Conservation (phyloP, 805 yeast genomes). For the Kazachstania taianensis region DNA sequence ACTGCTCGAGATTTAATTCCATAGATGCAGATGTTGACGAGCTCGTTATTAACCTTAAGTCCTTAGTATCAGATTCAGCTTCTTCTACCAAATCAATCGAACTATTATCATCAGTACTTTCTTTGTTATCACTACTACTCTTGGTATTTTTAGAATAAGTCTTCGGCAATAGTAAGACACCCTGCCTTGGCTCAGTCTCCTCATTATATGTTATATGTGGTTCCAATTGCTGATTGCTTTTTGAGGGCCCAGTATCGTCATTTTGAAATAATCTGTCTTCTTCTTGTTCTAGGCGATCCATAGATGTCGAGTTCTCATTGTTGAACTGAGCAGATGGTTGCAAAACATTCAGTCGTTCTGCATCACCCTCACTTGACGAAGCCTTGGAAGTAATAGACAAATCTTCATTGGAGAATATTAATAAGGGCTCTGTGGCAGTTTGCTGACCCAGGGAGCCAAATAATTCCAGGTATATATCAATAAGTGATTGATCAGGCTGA, state of each 20-base stretch:
- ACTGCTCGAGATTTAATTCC: not conserved
- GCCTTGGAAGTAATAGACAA: slow-evolving; percentile 1
- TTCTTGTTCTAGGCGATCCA: not conserved
- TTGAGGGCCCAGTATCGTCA: slow-evolving; percentile 1
- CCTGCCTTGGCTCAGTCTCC: slow-evolving; percentile 24
- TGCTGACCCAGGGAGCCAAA: slow-evolving; percentile 22
- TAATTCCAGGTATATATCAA: slow-evolving; percentile 17
- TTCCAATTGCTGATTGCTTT: not conserved
- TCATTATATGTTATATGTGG: not conserved
- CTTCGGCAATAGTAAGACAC: slow-evolving; percentile 24
- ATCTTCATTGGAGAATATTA: slow-evolving; percentile 12
- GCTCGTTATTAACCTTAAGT: slow-evolving; percentile 1
- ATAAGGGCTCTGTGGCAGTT: slow-evolving; percentile 18
- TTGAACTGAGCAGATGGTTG: not conserved
- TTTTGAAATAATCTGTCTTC: slow-evolving; percentile 17
- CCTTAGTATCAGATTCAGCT: too few relatives aligned
- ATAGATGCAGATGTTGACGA: slow-evolving; percentile 1
- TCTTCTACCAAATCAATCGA: not conserved
- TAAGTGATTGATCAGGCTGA: slow-evolving; percentile 23
- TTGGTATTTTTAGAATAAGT: slow-evolving; percentile 11
- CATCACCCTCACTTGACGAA: not conserved
- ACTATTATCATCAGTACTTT: not conserved
- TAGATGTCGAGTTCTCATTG: not conserved
- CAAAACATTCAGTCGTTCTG: too few relatives aligned
- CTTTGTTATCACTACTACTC: not conserved